Evolutionary conservation across 2,329 filamentous ascomycete species (phyloP).

Genomic region (Aspergillus transmontanensis): DNA sequence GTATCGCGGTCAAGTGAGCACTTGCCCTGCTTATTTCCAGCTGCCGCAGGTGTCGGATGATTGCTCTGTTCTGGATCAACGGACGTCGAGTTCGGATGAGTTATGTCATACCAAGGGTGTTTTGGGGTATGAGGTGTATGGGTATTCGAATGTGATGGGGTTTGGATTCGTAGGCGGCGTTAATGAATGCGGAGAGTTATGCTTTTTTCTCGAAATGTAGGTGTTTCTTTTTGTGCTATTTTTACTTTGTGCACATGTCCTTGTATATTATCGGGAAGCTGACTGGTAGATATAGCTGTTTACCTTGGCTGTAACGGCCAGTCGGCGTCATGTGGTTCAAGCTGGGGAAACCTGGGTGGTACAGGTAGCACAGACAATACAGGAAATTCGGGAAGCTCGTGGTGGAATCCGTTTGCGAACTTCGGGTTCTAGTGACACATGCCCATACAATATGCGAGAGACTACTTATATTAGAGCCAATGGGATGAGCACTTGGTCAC

Average conservation of each 20-base stretch:
- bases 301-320: not conserved
- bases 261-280: not conserved
- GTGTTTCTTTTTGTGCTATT: not conserved
- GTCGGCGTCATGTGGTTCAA: not conserved
- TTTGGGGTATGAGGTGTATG: not conserved
- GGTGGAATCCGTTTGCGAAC: not conserved
- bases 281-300: not conserved
- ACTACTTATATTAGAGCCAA: too few relatives aligned
- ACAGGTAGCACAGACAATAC: not conserved
- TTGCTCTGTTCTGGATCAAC: slow-evolving; percentile 2
- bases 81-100: slow-evolving; percentile 1
- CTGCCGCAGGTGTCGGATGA: not conserved
- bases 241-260: not conserved
- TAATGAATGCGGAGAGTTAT: slow-evolving; percentile 8
- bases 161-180: not conserved
- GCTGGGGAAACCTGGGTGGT: not conserved
- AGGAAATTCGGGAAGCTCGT: not conserved
- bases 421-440: not conserved
- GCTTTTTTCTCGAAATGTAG: slow-evolving; percentile 4
- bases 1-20: not conserved
- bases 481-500: too few relatives aligned
- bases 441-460: fast-evolving
- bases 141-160: not conserved
- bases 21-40: not conserved
- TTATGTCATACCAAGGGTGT: not conserved